Conservation (phyloP, 164 flowering plant genomes). For the Taxillus chinensis region DNA sequence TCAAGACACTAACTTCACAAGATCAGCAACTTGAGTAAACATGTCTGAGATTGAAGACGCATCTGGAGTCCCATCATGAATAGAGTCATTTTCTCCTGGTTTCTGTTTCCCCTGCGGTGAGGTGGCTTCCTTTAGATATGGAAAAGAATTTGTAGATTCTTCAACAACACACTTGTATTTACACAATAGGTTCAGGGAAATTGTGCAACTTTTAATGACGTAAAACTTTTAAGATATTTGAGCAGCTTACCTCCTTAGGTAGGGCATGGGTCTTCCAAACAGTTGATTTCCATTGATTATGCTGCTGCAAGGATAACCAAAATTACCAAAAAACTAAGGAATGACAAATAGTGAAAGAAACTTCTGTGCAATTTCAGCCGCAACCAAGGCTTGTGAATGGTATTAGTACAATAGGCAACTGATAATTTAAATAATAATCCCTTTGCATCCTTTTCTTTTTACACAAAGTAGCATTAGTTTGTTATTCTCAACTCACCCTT, state of each 20-base stretch:
- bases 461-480: neutral
- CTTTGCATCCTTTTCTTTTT: neutral
- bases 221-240: neutral
- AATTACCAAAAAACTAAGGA: neutral
- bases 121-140: slow-evolving; percentile 10
- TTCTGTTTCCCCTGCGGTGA: slow-evolving; percentile 13
- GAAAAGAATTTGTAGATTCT: slow-evolving; percentile 32
- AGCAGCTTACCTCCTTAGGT: slow-evolving; percentile 26
- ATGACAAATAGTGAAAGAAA: neutral
- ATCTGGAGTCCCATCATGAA: slow-evolving; percentile 14
- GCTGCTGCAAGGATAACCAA: slow-evolving; percentile 18
- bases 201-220: neutral
- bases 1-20: slow-evolving; percentile 40
- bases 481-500: neutral
- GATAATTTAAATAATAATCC: neutral
- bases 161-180: slow-evolving; percentile 28
- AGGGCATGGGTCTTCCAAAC: slow-evolving; percentile 30
- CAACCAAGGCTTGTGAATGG: neutral
- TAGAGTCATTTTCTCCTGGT: slow-evolving; percentile 8
- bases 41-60: slow-evolving; percentile 34
- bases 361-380: neutral
- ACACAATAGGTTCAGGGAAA: slow-evolving; percentile 5
- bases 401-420: neutral
- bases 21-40: slow-evolving; percentile 55
- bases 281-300: slow-evolving; percentile 15